Evolutionary conservation across 176 grass and related monocot species (phyloP).

Genomic region (Alloteropsis semialata): DNA sequence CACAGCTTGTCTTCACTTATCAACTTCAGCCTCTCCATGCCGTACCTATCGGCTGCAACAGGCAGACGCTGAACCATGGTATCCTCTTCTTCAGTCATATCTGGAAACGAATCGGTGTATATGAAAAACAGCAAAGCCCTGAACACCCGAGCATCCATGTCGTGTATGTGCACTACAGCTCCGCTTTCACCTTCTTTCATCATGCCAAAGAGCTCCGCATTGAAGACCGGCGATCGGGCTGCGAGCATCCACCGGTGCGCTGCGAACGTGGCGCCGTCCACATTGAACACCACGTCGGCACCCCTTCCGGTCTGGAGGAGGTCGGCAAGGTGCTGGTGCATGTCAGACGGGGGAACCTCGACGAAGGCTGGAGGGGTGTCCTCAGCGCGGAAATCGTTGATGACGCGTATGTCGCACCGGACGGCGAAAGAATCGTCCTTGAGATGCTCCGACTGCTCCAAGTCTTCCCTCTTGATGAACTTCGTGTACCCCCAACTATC

Average conservation of each 20-base stretch:
- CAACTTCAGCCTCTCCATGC: slow-evolving; percentile 19
- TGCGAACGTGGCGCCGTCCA: neutral
- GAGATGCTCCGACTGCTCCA: neutral
- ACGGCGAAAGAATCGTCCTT: neutral
- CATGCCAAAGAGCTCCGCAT: neutral
- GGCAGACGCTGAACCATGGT: neutral
- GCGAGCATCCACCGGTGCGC: neutral
- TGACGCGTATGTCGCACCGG: neutral
- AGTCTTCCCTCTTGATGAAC: neutral
- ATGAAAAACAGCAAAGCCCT: neutral
- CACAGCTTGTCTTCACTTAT: neutral
- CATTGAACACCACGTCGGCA: neutral
- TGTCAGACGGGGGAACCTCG: neutral
- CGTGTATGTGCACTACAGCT: neutral
- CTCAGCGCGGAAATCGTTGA: neutral
- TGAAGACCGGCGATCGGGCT: neutral
- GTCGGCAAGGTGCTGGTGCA: neutral
- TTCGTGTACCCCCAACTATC: neutral
- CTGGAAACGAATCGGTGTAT: neutral
- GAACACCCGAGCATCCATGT: neutral
- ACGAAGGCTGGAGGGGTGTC: neutral
- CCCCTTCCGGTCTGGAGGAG: neutral
- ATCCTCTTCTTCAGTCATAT: neutral
- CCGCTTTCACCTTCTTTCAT: neutral
- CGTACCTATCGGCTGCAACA: neutral